Base-by-base conservation (phyloP, 345 rosid species). In the Bruguiera parviflora region DNA sequence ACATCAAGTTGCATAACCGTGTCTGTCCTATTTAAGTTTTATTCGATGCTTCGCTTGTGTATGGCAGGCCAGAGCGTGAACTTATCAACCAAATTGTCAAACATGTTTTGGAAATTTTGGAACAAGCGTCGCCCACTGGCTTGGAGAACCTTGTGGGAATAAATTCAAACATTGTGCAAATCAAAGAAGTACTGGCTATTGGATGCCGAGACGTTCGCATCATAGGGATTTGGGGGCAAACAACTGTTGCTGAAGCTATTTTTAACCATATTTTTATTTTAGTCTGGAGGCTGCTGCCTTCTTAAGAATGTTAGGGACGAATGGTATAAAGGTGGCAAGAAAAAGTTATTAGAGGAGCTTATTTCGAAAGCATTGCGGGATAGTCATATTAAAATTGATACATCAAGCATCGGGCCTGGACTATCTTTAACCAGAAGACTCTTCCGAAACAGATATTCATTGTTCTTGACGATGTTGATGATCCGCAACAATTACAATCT, bases 171-270 rank as follows among this genome's bases (percentile, higher is more conserved):
- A 32, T 29, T 35, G 16, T 31, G 47, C 18, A 69, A 69, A 39
- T 61, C 11, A 27, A n/a, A n/a, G 24, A 58, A 29, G 31, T 58
- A 32, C 9, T 58, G 16, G 21, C 53, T 6, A 7, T 2, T 28
- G 37, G 16, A 5, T 57, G 53, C 18, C 10, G 1, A 16, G 61
- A 5, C 20, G 64, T 69, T 43, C 56, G 19, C 19, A 18, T 29
- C 29, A 9, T 59, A 15, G 72, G 65, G 6, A 69, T 69, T 18
- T 69, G 57, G 31, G 72, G 72, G 72, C 3, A 69, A 61, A 69
- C 72, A 46, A 47, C 57, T 11, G 7, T 58, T 25, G 65, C 65
- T 27, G 63, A 60, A 47, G 57, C 53, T n/a, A 29, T 69, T 2
- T 58, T 35, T 52, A 46, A 43, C 33, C 22, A 39, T 10, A 43